Base-by-base conservation (phyloP, 768 basidiomycete genomes). In the Rhizopogon vulgaris region DNA sequence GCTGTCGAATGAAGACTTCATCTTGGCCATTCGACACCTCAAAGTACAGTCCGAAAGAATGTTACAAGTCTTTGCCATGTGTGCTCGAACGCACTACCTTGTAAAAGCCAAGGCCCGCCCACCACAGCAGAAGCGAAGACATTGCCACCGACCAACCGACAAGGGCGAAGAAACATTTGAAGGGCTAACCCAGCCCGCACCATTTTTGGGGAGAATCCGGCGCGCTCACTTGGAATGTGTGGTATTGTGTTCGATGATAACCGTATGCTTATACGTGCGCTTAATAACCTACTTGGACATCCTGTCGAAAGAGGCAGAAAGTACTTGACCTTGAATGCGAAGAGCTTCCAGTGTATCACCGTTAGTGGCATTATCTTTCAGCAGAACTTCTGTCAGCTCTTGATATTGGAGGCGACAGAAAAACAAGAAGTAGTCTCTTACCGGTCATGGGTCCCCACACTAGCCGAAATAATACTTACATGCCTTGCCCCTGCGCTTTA, bases 321-420 rank as follows among this genome's bases (percentile, higher is more conserved):
- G 1, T 83, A 70, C 58, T 63, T 83, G 22, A 57, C 57, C 6
- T 52, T 46, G 7, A 69, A 78, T 49, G 75, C 76, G 2, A 68
- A 73, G 7, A 58, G 61, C 25, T 65, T 77, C 17, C 54, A 71
- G 28, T 81, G 80, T 1, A 66, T 75, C 11, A 82, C 79, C 1
- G 68, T 72, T 36, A 61, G 51, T 12, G 73, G 76, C 24, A 57
- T 72, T 1, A 56, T 65, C n/a, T 57, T 80, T 18, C 56, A 68
- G 28, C 79, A 83, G 60, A 82, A 83, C 56, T 82, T 82, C 52
- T 72, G 80, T 4, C 80, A 83, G 55, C 71, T 84, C 6, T 66
- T 84, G 6, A 78, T 83, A 38, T 63, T 80, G 12, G 82, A 84
- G 50, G 67, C 71, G n/a, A n/a, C n/a, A n/a, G n/a, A n/a, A n/a